Base-by-base conservation (phyloP, 2,329 filamentous ascomycete genomes). In the Tolypocladium pustulatum region DNA sequence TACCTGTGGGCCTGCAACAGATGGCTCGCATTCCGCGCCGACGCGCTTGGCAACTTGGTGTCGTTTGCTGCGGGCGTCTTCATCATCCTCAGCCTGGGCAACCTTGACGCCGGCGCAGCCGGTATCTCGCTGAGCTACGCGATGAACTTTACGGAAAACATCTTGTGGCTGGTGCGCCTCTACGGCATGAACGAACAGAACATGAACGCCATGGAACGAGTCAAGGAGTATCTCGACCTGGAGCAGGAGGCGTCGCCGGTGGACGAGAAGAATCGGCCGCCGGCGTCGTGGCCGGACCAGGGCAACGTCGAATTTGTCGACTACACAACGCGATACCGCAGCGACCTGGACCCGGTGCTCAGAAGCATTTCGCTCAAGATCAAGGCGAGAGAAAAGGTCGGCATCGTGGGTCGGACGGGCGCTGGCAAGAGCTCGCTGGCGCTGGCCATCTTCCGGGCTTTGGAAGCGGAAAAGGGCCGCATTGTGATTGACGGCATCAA, bases 131-230 rank as follows among this genome's bases (percentile, higher is more conserved):
- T 99, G 67, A 96, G 91, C 56, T 99, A 99, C 68, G 94, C 94
- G 20, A 90, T 99, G 65, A 93, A 90, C 1, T 99, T 99, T 68
- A 96, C 92, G 0, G 94, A 99, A 72, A 97, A 96, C 64, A 89
- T 99, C 8, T 77, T 99, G 22, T 99, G 94, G 94, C 86, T 97
- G 58, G 92, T 99, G 36, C 87, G 94, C 54, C 81, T 97, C 17
- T 99, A 99, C 71, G 88, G 92, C 0, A 85, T 90, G 69, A 97
- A 97, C 68, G 94, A 99, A 75, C 94, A 99, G 74, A 97, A 97
- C 75, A 97, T 99, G 94, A 99, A 99, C 75, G 93, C 93, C 3
- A 92, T 97, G 55, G 94, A 99, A 75, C 90, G 94, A 68, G 88
- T 99, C 69, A 95, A 96, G 76, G 94, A 99, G 71, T 99, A 97